Conservation (phyloP, 805 yeast genomes). For the Cyberlindnera xishuangbannaensis region DNA sequence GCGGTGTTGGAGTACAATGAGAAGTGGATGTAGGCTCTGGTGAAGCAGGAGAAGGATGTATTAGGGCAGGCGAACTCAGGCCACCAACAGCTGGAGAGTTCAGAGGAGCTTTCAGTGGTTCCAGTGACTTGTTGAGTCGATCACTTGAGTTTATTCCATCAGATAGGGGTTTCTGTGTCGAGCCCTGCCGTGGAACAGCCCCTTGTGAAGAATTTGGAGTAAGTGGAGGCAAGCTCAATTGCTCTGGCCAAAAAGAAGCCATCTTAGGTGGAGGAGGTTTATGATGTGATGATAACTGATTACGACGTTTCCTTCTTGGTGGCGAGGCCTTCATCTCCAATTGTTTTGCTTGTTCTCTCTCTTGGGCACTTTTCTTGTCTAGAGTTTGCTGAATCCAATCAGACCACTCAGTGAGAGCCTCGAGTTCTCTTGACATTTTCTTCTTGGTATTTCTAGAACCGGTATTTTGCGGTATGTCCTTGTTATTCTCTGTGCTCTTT, state of each 20-base stretch:
- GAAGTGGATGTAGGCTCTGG: background rate
- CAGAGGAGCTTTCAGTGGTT: too few species aligned
- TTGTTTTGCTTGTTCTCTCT: constrained; percentile 4
- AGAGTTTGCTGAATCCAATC: constrained; percentile 8
- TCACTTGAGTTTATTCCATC: too few species aligned
- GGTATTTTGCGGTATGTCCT: background rate
- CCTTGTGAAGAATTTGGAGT: too few species aligned
- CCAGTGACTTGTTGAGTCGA: too few species aligned
- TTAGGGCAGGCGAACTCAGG: too few species aligned
- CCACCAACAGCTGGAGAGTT: too few species aligned
- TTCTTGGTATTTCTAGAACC: constrained; percentile 1
- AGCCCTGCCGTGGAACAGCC: background rate
- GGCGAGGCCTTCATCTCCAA: constrained; percentile 2
- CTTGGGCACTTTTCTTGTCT: constrained; percentile 10
- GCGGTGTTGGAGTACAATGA: background rate
- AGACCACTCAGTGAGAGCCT: constrained; percentile 3
- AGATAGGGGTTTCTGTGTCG: too few species aligned
- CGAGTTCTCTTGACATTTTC: constrained; percentile 5
- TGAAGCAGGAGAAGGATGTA: background rate
- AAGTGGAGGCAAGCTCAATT: background rate
- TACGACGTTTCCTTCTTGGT: constrained; percentile 3
- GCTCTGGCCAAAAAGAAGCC: background rate
- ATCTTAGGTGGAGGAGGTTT: background rate
- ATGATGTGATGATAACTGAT: background rate
- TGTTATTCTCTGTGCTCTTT: background rate